Percentiles rank a stretch among this genome's conserved stretches.
These are phyloP conservation scores for Elymus sibiricus DNA, from an alignment of 176 grass and related monocot genomes.

Conservation along the genomic window DNA sequence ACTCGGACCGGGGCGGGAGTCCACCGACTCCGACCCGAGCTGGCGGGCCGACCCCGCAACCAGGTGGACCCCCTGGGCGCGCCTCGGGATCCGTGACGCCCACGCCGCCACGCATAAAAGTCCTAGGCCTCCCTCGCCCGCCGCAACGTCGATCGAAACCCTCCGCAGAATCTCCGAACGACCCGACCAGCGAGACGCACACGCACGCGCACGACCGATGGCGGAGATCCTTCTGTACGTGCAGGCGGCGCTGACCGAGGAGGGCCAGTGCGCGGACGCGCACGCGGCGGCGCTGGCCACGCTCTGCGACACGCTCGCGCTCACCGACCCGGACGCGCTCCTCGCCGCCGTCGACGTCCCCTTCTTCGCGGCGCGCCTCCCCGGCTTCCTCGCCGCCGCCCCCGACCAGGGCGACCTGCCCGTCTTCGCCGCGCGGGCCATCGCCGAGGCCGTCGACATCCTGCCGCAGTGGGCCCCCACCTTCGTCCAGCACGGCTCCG, in stretches of 20 bases:
- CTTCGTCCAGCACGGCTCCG: conserved; percentile 15
- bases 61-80: no score
- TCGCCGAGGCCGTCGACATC: conserved; percentile 30
- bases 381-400: conserved; percentile 7
- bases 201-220: not conserved
- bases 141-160: no score
- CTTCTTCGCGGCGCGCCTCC: not conserved
- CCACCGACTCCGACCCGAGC: no score
- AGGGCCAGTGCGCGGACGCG: not conserved
- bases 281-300: conserved; percentile 11
- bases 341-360: not conserved
- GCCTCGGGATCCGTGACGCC: no score
- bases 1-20: no score
- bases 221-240: conserved; percentile 14
- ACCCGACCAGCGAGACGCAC: no score
- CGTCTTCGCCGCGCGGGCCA: conserved; percentile 38
- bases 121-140: no score
- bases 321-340: not conserved
- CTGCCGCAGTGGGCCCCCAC: not conserved
- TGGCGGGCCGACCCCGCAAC: no score
- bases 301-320: conserved; percentile 10
- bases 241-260: not conserved
- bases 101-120: no score
- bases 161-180: no score
- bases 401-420: conserved; percentile 19